Conservation (phyloP, 164 flowering plant genomes). For the Nymphaea thermarum region DNA sequence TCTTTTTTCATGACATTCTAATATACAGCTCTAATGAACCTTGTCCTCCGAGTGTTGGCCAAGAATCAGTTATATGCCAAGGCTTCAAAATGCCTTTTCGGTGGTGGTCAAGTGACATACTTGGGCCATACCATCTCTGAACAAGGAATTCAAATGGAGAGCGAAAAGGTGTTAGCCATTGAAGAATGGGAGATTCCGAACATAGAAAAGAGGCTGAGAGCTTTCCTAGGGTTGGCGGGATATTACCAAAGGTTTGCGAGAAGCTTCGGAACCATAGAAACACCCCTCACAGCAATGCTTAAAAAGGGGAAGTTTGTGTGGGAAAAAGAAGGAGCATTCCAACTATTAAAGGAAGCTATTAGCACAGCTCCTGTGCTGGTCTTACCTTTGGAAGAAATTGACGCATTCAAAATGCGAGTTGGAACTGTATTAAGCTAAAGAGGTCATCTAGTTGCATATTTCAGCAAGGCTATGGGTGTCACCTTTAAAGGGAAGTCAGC, state of each 20-base stretch:
- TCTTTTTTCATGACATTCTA: background rate
- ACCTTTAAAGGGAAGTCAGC: background rate
- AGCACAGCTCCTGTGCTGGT: background rate
- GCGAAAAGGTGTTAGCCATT: too few species aligned
- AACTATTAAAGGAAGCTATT: background rate
- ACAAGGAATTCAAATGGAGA: too few species aligned
- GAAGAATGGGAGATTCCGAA: background rate
- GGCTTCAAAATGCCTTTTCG: background rate
- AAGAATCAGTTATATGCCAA: background rate
- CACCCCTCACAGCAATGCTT: conserved; percentile 1
- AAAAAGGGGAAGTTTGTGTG: background rate
- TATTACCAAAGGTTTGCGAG: conserved; percentile 1
- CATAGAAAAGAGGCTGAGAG: background rate
- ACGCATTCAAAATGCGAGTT: background rate
- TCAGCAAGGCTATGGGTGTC: background rate
- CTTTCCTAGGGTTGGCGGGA: conserved; percentile 1
- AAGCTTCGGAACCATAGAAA: background rate
- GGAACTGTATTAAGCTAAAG: background rate
- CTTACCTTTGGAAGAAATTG: background rate
- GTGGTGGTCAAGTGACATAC: background rate
- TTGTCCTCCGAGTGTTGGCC: background rate
- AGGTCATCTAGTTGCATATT: background rate
- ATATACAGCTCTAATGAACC: background rate
- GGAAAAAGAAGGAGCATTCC: background rate
- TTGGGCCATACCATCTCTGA: background rate